phyloP scores from a whole-genome alignment of 2,329 filamentous ascomycete species.

The Sphaceloma murrayae region DNA sequence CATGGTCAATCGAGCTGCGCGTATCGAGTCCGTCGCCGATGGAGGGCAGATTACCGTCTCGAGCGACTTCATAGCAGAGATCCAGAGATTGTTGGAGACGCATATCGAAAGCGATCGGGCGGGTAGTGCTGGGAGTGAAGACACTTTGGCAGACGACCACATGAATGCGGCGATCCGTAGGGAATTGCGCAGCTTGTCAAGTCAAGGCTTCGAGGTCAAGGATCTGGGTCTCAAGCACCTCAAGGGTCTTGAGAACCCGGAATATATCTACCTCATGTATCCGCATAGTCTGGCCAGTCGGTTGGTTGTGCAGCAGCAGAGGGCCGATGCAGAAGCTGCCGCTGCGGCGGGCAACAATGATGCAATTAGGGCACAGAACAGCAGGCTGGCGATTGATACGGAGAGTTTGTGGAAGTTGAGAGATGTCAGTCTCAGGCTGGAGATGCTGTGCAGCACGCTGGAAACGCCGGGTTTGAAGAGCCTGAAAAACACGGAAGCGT shows the following conservation, averaged over 20 bases:
- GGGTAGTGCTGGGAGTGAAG: slow-evolving; percentile 60
- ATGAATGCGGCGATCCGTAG: slow-evolving; percentile 70
- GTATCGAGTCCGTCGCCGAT: slow-evolving; percentile 89
- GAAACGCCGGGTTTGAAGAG: slow-evolving; percentile 56
- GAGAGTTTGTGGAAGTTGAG: slow-evolving; percentile 83
- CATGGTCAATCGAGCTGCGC: slow-evolving; percentile 95
- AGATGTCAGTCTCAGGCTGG: slow-evolving; percentile 77
- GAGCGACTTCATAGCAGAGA: slow-evolving; percentile 92
- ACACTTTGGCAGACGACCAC: slow-evolving; percentile 64
- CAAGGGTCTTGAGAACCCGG: slow-evolving; percentile 94
- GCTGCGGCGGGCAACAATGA: slow-evolving; percentile 32
- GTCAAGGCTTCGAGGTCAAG: slow-evolving; percentile 92
- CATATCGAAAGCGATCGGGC: slow-evolving; percentile 76
- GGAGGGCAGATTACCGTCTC: slow-evolving; percentile 96
- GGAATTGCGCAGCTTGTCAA: slow-evolving; percentile 76
- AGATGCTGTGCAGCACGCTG: slow-evolving; percentile 86
- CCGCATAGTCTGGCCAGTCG: slow-evolving; percentile 79
- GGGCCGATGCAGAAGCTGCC: slow-evolving; percentile 37
- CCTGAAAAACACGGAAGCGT: slow-evolving; percentile 71
- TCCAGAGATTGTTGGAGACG: slow-evolving; percentile 79
- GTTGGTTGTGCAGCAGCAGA: slow-evolving; percentile 57
- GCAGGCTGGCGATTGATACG: slow-evolving; percentile 66
- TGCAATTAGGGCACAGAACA: slow-evolving; percentile 48
- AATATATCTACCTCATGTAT: slow-evolving; percentile 91
- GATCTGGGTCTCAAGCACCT: slow-evolving; percentile 91